Conservation (phyloP, 108 stramenopile genomes). For the Cyclotella distinguenda region DNA sequence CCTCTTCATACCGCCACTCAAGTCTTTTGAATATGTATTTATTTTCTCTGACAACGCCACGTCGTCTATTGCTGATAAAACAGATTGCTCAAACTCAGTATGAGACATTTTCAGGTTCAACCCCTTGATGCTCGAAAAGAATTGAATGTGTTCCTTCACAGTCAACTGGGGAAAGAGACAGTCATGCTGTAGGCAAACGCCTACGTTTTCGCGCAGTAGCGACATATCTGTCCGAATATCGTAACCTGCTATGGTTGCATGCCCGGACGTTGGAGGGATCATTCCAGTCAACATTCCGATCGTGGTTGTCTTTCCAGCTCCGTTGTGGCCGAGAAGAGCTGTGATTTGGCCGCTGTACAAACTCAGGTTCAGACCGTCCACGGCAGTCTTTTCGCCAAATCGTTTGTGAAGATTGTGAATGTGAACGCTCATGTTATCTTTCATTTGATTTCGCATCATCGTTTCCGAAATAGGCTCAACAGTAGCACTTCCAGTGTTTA, state of each 20-base stretch:
- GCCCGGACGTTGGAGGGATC: slow-evolving; percentile 82
- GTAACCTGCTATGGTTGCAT: slow-evolving; percentile 77
- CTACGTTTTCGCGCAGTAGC: slow-evolving; percentile 69
- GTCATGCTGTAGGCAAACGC: slow-evolving; percentile 94
- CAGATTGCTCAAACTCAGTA: slow-evolving; percentile 56
- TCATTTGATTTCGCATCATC: slow-evolving; percentile 43
- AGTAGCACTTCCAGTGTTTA: slow-evolving; percentile 36
- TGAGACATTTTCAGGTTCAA: slow-evolving; percentile 51
- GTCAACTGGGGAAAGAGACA: slow-evolving; percentile 87
- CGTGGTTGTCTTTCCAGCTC: slow-evolving; percentile 70
- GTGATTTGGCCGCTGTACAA: slow-evolving; percentile 93
- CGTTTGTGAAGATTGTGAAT: slow-evolving; percentile 65
- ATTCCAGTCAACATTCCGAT: slow-evolving; percentile 95
- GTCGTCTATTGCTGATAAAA: slow-evolving; percentile 67
- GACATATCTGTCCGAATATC: slow-evolving; percentile 71
- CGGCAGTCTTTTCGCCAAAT: slow-evolving; percentile 92
- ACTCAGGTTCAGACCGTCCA: slow-evolving; percentile 81
- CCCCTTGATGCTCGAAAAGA: slow-evolving; percentile 85
- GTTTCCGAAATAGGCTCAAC: slow-evolving; percentile 59
- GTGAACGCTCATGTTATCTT: slow-evolving; percentile 59
- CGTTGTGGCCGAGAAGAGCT: slow-evolving; percentile 93
- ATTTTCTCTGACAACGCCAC: slow-evolving; percentile 78
- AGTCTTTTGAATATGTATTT: slow-evolving; percentile 70
- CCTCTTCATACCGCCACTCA: slow-evolving; percentile 88
- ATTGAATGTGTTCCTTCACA: slow-evolving; percentile 84